Base-by-base conservation (phyloP, 2,329 filamentous ascomycete genomes). In the Clarireedia paspali region DNA sequence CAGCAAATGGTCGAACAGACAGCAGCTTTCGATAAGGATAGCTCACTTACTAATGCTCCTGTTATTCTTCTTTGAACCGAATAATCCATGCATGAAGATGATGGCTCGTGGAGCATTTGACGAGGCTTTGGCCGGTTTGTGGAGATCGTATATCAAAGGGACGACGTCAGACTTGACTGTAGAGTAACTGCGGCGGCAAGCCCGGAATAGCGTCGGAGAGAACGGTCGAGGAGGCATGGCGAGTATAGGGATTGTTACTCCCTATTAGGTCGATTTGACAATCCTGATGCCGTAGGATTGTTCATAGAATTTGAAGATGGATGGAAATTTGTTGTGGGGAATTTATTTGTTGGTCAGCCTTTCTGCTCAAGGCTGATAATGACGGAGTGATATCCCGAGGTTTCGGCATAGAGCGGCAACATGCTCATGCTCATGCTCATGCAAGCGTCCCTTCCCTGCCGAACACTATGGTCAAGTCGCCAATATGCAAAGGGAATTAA, bases 61-160 rank as follows among this genome's bases (percentile, higher is more conserved):
- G 70, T 96, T 96, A 70, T 97, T 97, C 75, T 89, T 91, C 75
- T 95, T 96, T 39, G 89, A 96, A 20, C 92, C 92, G 67, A 97
- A 96, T 10, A 97, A 77, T 1, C 94, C 92, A 70, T 97, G 92
- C 67, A 97, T 82, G 63, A 97, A 88, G 59, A 97, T 73, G 61
- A 97, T 89, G 2, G 91, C 88, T 40, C 74, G 66, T 59, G 73
- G 71, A 57, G 71, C 68, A 66, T 76, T 70, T 54, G 71, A 67
- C 26, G 72, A 70, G 2, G 71, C 69, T 50, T 75, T 76, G 1
- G 73, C 64, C n/a, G 87, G 83, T 65, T 80, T 74, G 67, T 90
- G 83, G 45, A 88, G 74, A 65, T 89, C 85, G 69, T 81, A 90
- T 1, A 79, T 79, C 38, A 91, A 72, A 34, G 58, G 38, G 6